Percentiles rank a stretch among this genome's conserved stretches.
Evolutionary conservation across 1,284 basidiomycete species (phyloP).

Genomic region (Austroboletus novae-zelandiae): DNA sequence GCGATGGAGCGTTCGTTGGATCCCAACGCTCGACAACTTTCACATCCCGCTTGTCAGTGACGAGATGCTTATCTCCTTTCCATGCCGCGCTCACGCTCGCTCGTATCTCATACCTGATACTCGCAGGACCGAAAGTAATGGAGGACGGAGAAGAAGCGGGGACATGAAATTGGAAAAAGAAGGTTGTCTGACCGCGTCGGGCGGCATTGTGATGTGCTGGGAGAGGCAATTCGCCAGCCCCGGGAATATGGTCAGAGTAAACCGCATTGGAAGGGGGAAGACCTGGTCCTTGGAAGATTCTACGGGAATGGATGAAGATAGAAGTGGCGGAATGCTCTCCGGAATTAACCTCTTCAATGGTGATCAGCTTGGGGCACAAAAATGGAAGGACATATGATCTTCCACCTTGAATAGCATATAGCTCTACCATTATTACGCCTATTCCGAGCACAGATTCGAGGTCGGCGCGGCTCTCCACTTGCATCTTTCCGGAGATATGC

Average conservation of each 20-base stretch:
- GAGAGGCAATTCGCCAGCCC: slow-evolving; percentile 52
- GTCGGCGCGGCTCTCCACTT: slow-evolving; percentile 73
- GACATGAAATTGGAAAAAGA: slow-evolving; percentile 69
- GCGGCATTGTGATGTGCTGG: slow-evolving; percentile 66
- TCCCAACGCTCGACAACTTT: slow-evolving; percentile 61
- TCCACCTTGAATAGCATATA: slow-evolving; percentile 69
- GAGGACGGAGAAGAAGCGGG: slow-evolving; percentile 65
- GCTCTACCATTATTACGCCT: slow-evolving; percentile 69
- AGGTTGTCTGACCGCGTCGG: slow-evolving; percentile 66
- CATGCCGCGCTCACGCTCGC: slow-evolving; percentile 69
- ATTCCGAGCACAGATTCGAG: slow-evolving; percentile 59
- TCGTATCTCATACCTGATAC: slow-evolving; percentile 65
- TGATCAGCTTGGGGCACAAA: slow-evolving; percentile 1
- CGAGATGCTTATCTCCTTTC: slow-evolving; percentile 66
- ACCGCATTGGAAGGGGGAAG: slow-evolving; percentile 79
- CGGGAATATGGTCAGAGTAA: slow-evolving; percentile 45
- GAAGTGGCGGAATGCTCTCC: slow-evolving; percentile 75
- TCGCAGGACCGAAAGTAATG: slow-evolving; percentile 65
- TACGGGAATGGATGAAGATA: slow-evolving; percentile 64
- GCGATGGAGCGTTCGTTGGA: slow-evolving; percentile 38
- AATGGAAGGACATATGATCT: not conserved
- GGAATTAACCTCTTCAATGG: slow-evolving; percentile 59
- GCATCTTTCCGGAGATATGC: slow-evolving; percentile 67
- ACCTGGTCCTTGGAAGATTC: slow-evolving; percentile 75
- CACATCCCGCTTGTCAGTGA: slow-evolving; percentile 58